These are phyloP conservation scores for Colletotrichum orchidophilum DNA, from an alignment of 2,329 filamentous ascomycete genomes.

Conservation along the genomic window DNA sequence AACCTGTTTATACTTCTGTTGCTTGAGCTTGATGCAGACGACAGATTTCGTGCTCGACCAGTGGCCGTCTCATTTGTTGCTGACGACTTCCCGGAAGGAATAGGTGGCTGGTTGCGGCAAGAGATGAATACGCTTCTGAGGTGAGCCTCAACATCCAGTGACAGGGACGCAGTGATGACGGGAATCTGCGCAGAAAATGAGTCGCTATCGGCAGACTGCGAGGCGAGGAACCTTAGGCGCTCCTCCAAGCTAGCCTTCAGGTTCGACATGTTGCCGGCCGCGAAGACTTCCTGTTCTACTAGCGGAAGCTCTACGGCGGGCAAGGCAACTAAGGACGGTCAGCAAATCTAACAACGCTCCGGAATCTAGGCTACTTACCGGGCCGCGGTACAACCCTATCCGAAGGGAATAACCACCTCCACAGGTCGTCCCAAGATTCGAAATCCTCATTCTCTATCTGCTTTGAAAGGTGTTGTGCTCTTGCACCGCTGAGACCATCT, in stretches of 20 bases:
- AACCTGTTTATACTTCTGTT: background rate
- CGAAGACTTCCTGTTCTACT: conserved; percentile 28
- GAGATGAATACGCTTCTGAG: conserved; percentile 26
- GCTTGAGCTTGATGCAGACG: background rate
- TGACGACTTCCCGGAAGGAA: background rate
- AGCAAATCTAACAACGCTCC: background rate
- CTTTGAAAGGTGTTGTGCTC: conserved; percentile 1
- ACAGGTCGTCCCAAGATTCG: conserved; percentile 22
- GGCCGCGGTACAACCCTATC: conserved; percentile 19
- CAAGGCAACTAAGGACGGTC: background rate
- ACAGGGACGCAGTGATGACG: conserved; percentile 21
- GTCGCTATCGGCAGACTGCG: conserved; percentile 19
- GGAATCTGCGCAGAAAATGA: conserved; percentile 23
- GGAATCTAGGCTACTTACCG: background rate
- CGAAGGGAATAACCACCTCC: conserved; percentile 15
- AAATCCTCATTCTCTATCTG: background rate
- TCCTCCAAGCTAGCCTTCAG: conserved; percentile 27
- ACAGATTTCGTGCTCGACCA: conserved; percentile 5
- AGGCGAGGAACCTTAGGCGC: conserved; percentile 18
- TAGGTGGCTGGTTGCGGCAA: conserved; percentile 9
- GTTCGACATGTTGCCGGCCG: conserved; percentile 23
- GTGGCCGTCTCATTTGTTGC: background rate
- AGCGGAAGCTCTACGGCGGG: conserved; percentile 27
- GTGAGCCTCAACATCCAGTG: conserved; percentile 24
- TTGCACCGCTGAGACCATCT: conserved; percentile 9